Evolutionary conservation across 768 basidiomycete genomes (phyloP), one percentile per base, ranked within the genome.

Genomic region (Glaciozyma martinii): DNA sequence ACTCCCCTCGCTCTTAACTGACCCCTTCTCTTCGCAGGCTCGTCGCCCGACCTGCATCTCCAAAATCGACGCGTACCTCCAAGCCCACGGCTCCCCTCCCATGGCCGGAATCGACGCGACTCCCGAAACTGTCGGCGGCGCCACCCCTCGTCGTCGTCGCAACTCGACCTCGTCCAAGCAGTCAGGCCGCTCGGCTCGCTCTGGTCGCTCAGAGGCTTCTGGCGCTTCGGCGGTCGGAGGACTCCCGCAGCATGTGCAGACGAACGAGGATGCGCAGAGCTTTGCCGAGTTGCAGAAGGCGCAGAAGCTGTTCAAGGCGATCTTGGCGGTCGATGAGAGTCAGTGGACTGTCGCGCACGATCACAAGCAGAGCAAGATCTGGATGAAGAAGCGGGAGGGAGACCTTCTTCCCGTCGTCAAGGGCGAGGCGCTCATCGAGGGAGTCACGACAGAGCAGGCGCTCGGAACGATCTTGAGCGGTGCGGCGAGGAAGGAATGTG

Each of bases 381-480:
- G 56, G 59, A 58, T 57, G 58, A 56, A 49, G 40, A 55, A 21
- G 46, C 23, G 46, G 15, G 53, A 55, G 5, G 44, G 42, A 12
- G 47, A 37, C 30, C 46, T 27, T 4, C 6, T 66, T 12, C 70
- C 65, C 5, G 19, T 62, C 37, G 62, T 71, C 61, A 71, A 66
- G 52, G 70, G 70, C 13, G 64, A 68, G 56, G 56, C 56, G 0
- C 43, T 19, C 10, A n/a, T 66, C 10, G 66, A 62, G n/a, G 59
- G 59, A 18, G 62, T 62, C 6, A 71, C 66, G 33, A 68, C 70
- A 3, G 70, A 71, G 47, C 66, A 68, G 63, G 66, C 66, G 3
- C 33, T 71, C 12, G 70, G 59, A 4, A 71, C 66, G 18, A 58
- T 71, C 23, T 3, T 58, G 6, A 63, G 56, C 52, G 50, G 57